These are phyloP conservation scores for Gossypium ekmanianum DNA, from an alignment of 345 rosid genomes.

Conservation along the genomic window DNA sequence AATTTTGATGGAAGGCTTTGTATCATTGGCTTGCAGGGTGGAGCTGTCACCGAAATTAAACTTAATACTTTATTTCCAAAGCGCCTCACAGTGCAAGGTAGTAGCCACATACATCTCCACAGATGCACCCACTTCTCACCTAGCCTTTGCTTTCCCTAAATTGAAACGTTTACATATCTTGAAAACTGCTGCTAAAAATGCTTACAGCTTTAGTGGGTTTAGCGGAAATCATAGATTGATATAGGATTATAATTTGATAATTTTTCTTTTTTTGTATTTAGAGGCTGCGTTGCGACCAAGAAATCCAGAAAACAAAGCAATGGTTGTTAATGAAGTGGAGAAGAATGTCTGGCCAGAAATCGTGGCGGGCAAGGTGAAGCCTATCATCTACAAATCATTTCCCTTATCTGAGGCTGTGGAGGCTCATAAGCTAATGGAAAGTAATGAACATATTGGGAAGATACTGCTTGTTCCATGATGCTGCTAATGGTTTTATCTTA, in stretches of 20 bases:
- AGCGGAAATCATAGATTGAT: not conserved
- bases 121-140: not conserved
- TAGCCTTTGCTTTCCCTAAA: not conserved
- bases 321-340: slow-evolving; percentile 64
- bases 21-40: slow-evolving; percentile 67
- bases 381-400: slow-evolving; percentile 49
- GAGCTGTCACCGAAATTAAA: slow-evolving; percentile 54
- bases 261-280: slow-evolving; percentile 18
- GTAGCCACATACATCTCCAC: not conserved
- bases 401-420: slow-evolving; percentile 64
- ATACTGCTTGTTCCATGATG: slow-evolving; percentile 57
- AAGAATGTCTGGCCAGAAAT: slow-evolving; percentile 82
- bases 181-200: not conserved
- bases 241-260: not conserved
- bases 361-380: slow-evolving; percentile 61
- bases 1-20: slow-evolving; percentile 80
- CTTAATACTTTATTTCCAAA: slow-evolving; percentile 48
- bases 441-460: slow-evolving; percentile 73
- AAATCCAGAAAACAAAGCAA: slow-evolving; percentile 66
- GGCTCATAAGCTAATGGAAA: slow-evolving; percentile 71
- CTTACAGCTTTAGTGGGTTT: not conserved
- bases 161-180: not conserved
- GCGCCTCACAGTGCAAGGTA: slow-evolving; percentile 90
- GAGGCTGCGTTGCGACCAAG: slow-evolving; percentile 81
- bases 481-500: not conserved